phyloP scores from a whole-genome alignment of 139 green algal genomes.

The Tetraselmis chui region DNA sequence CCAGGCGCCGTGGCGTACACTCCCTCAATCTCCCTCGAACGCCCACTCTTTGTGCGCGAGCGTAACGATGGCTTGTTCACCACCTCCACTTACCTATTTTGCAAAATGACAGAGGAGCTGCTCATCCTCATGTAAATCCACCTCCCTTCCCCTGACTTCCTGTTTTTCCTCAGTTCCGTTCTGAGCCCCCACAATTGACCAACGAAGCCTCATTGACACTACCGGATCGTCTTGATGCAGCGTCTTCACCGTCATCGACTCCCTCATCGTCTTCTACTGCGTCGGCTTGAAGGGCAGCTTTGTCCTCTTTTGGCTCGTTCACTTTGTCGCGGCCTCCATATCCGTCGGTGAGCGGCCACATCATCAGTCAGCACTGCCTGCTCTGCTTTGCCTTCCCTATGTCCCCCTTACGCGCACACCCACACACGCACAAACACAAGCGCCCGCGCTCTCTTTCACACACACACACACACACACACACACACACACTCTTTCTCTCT shows the following conservation, averaged over 20 bases:
- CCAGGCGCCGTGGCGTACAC: constrained; percentile 18
- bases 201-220: too few relatives aligned
- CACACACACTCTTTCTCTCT: too few relatives aligned
- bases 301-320: constrained; percentile 21
- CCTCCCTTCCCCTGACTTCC: too few relatives aligned
- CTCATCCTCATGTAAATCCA: constrained; percentile 1
- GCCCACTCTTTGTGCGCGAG: constrained; percentile 16
- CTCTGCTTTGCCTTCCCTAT: too few relatives aligned
- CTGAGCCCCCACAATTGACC: too few relatives aligned
- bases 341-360: neutral
- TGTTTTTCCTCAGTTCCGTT: too few relatives aligned
- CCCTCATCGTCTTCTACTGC: constrained; percentile 7
- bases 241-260: neutral
- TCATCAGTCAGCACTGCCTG: too few relatives aligned
- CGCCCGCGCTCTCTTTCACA: too few relatives aligned
- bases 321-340: constrained; percentile 11
- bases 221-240: too few relatives aligned
- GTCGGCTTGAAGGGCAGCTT: constrained; percentile 13
- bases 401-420: too few relatives aligned
- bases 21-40: constrained; percentile 19
- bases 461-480: too few relatives aligned
- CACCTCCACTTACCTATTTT: constrained; percentile 9
- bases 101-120: constrained; percentile 21
- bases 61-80: constrained; percentile 15
- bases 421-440: too few relatives aligned